phyloP scores from a whole-genome alignment of 176 grass and related monocot species.

The Eragrostis nindensis region DNA sequence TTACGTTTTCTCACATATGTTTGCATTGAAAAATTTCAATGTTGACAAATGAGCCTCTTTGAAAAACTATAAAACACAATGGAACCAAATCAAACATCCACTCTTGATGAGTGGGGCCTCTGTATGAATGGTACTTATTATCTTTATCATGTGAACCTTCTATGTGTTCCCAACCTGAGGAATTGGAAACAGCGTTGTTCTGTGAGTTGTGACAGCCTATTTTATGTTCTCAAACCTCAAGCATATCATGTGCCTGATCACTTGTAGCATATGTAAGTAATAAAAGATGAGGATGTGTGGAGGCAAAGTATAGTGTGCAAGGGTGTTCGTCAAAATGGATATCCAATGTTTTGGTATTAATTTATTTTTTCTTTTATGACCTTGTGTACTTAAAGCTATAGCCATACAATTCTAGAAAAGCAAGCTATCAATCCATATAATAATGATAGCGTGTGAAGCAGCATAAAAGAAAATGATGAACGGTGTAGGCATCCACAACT shows the following conservation, averaged over 20 bases:
- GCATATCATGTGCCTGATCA: background rate
- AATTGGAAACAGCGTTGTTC: background rate
- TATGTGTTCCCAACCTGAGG: background rate
- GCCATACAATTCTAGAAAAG: slow-evolving; percentile 11
- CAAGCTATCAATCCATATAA: slow-evolving; percentile 5
- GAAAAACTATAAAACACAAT: slow-evolving; percentile 13
- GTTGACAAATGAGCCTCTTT: background rate
- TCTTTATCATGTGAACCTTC: too few relatives aligned
- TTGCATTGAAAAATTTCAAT: background rate
- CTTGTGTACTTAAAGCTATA: slow-evolving; percentile 10
- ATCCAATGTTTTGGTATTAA: background rate
- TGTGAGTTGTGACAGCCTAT: slow-evolving; percentile 5
- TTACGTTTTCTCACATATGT: too few relatives aligned
- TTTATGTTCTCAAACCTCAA: slow-evolving; percentile 12
- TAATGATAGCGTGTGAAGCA: slow-evolving; percentile 1
- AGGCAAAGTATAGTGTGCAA: slow-evolving; percentile 1
- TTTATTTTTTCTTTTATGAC: slow-evolving; percentile 13
- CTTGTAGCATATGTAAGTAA: slow-evolving; percentile 5
- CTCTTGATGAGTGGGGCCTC: background rate
- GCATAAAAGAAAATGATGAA: background rate
- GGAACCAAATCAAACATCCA: slow-evolving; percentile 6
- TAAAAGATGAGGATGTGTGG: background rate
- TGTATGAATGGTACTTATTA: too few relatives aligned
- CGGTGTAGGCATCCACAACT: slow-evolving; percentile 5
- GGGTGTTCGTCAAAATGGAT: background rate